Conservation (phyloP, 306 rosid species). For the Abrus precatorius region DNA sequence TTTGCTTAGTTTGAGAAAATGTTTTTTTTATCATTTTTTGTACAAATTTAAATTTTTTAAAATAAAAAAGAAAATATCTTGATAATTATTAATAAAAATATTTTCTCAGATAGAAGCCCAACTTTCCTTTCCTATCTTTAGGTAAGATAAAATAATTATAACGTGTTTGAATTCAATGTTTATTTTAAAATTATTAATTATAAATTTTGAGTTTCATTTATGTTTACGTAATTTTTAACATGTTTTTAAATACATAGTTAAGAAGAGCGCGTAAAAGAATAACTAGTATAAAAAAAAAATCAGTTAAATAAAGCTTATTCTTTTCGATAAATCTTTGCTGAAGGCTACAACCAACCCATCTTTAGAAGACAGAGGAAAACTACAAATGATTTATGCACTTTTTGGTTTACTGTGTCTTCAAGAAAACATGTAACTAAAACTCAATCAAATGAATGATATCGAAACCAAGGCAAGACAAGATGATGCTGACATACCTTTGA, state of each 20-base stretch:
- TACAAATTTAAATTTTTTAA: background rate
- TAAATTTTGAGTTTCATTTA: too few relatives aligned
- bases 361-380: background rate
- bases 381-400: background rate
- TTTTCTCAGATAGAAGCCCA: background rate
- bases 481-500: constrained; percentile 50
- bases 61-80: background rate
- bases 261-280: too few relatives aligned
- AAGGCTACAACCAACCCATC: background rate
- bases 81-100: background rate
- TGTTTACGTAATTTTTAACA: too few relatives aligned
- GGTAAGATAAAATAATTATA: background rate
- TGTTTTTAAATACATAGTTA: too few relatives aligned
- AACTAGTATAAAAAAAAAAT: too few relatives aligned
- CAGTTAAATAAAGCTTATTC: too few relatives aligned
- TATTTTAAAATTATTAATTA: too few relatives aligned
- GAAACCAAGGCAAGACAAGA: background rate
- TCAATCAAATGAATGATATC: background rate
- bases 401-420: background rate
- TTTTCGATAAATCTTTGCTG: background rate
- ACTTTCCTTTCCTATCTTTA: background rate
- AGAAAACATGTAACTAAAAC: background rate
- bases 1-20: too few relatives aligned
- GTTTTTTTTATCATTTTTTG: background rate
- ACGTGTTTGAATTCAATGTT: too few relatives aligned